Percentiles rank a stretch among this genome's conserved stretches.
phyloP scores from a whole-genome alignment of 2,329 filamentous ascomycete genomes.

The Ceratocystis eucalypticola region DNA sequence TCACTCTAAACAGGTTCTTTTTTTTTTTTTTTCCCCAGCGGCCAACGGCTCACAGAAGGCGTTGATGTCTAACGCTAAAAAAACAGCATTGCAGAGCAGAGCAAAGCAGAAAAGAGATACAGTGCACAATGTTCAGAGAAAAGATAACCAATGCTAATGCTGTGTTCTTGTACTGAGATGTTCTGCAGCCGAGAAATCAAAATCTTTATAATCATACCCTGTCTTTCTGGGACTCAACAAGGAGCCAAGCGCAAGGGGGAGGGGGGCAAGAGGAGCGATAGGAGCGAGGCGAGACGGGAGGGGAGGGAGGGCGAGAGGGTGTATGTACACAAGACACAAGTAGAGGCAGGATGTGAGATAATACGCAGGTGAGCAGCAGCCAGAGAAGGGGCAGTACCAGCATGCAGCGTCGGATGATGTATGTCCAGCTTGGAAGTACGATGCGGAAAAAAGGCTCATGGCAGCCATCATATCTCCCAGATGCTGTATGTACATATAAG shows the following conservation, averaged over 20 bases:
- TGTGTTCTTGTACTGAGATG: background rate
- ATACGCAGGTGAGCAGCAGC: background rate
- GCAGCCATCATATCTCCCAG: background rate
- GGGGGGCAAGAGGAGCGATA: background rate
- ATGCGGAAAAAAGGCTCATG: background rate
- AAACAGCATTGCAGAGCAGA: background rate
- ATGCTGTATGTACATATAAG: background rate
- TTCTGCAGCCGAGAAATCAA: background rate
- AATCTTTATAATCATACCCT: background rate
- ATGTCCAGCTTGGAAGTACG: conserved; percentile 1
- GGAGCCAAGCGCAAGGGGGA: background rate
- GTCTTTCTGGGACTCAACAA: background rate
- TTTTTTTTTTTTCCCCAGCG: no score
- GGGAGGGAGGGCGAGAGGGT: background rate
- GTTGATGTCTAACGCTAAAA: background rate
- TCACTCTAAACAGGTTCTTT: background rate
- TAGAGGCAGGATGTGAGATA: background rate
- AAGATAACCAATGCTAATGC: background rate
- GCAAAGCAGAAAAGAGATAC: background rate
- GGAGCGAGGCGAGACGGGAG: no score
- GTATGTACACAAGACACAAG: background rate
- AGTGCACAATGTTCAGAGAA: background rate
- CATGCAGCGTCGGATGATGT: background rate
- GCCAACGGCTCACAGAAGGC: background rate
- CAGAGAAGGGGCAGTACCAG: background rate